Conservation (phyloP, 257 asterid genomes). For the Plantago elongata region DNA sequence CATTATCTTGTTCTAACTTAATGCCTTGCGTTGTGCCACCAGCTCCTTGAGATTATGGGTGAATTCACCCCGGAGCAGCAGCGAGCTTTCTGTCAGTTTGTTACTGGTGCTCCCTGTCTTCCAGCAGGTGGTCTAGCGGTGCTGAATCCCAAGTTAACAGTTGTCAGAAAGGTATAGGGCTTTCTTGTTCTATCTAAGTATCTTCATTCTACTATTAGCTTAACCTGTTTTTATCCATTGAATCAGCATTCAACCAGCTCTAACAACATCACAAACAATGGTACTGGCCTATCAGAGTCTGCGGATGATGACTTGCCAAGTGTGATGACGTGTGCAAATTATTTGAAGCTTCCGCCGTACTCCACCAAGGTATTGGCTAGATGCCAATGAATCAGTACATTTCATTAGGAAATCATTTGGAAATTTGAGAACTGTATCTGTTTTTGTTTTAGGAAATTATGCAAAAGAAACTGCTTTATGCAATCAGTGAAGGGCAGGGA, state of each 20-base stretch:
- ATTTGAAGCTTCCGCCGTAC: slow-evolving; percentile 98
- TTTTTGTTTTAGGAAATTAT: slow-evolving; percentile 62
- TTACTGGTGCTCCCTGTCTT: slow-evolving; percentile 98
- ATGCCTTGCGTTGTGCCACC: slow-evolving; percentile 14
- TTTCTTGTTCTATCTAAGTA: not conserved
- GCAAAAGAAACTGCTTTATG: slow-evolving; percentile 82
- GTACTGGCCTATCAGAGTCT: slow-evolving; percentile 65
- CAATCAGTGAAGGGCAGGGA: slow-evolving; percentile 95
- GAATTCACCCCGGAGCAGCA: slow-evolving; percentile 93
- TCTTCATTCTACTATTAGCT: not conserved
- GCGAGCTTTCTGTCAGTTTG: slow-evolving; percentile 94
- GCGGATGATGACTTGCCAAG: slow-evolving; percentile 96
- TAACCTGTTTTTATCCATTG: slow-evolving; percentile 6
- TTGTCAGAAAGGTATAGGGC: slow-evolving; percentile 81
- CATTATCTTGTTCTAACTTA: slow-evolving; percentile 5
- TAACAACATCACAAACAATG: slow-evolving; percentile 42
- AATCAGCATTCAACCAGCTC: slow-evolving; percentile 75
- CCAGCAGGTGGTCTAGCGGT: slow-evolving; percentile 97
- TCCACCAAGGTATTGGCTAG: slow-evolving; percentile 68
- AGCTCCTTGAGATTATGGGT: slow-evolving; percentile 98
- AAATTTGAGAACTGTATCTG: not conserved
- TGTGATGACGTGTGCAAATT: slow-evolving; percentile 99
- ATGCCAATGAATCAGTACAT: not conserved
- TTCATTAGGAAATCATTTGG: not conserved
- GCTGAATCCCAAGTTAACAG: slow-evolving; percentile 90